These are phyloP conservation scores for Colletotrichum aenigma DNA, from an alignment of 2,329 filamentous ascomycete species.

Conservation along the genomic window DNA sequence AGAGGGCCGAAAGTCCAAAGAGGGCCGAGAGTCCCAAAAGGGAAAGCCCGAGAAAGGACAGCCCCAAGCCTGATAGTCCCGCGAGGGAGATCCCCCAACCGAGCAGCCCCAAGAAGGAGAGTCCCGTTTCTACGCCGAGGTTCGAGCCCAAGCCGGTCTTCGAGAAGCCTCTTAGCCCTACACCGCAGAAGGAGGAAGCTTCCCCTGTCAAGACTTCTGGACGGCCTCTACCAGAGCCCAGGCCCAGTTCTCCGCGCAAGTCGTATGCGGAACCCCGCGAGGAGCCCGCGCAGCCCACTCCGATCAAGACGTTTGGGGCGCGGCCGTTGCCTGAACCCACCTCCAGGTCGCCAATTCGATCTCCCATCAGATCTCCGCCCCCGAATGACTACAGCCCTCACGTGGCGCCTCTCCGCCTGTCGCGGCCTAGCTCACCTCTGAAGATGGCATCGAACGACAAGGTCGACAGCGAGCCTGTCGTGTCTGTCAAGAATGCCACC, in stretches of 20 bases:
- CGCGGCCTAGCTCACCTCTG: conserved; percentile 32
- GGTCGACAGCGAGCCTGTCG: conserved; percentile 34
- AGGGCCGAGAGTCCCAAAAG: conserved; percentile 8
- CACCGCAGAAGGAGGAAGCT: conserved; percentile 23
- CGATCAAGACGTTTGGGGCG: conserved; percentile 36
- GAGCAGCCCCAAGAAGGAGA: conserved; percentile 23
- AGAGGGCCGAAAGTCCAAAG: background rate
- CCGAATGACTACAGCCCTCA: conserved; percentile 16
- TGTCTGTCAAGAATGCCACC: conserved; percentile 37
- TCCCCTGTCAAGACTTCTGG: conserved; percentile 40
- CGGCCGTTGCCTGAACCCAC: conserved; percentile 29
- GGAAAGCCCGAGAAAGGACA: background rate
- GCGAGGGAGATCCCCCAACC: background rate
- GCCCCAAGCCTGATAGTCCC: background rate
- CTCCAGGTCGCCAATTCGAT: conserved; percentile 1
- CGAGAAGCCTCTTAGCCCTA: conserved; percentile 9
- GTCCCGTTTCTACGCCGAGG: background rate
- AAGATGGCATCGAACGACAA: conserved; percentile 27
- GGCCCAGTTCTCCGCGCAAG: conserved; percentile 29
- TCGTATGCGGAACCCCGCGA: conserved; percentile 1
- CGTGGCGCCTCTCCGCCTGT: conserved; percentile 41
- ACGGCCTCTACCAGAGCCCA: conserved; percentile 29
- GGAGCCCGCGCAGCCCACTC: conserved; percentile 34
- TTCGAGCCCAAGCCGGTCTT: conserved; percentile 18
- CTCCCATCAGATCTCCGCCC: conserved; percentile 6